Evolutionary conservation across 2,329 filamentous ascomycete genomes (phyloP), one percentile per base, ranked within the genome.

Genomic region (Aspergillus brunneoviolaceus): DNA sequence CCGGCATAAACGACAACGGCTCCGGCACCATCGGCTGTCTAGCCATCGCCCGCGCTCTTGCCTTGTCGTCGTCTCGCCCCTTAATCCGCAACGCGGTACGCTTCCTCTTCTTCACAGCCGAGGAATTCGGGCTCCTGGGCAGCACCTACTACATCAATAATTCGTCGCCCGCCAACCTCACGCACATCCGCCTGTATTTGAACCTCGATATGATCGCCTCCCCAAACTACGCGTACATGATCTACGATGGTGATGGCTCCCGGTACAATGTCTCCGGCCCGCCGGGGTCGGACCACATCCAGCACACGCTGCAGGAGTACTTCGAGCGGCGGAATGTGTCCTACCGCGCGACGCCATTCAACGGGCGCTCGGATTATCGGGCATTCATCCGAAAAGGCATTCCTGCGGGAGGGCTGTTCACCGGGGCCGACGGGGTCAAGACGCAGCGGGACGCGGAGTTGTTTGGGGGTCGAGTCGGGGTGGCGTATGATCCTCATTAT

Each of bases 1-100:
- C 86, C 1, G 89, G 89, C 21, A 91, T 92, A 80, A 92, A 92
- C 73, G 89, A 92, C 67, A 88, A 92, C 68, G 89, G 89, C 51
- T 88, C 87, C 3, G 89, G 89, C 58, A 86, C 83, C 35, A 82
- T 87, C 62, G 81, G 81, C 25, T 78, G 87, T 54, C 78, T 89
- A 9, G 84, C 85, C 55, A 78, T 87, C 31, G 86, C 86, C 10
- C 80, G 82, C 27, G 81, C 82, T 80, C 61, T 93, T 16, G n/a
- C n/a, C 39, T 7, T 3, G 14, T 35, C 33, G 80, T 65, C 85
- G 81, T 7, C 39, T 14, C 4, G 39, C 1, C 39, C 82, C 91
- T 55, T 94, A 90, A 80, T 84, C 87, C 55, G 86, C 90, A 39
- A 90, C 74, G 84, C 80, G 2, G 84, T 83, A 14, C 89, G 89